Percentiles rank a stretch among this genome's conserved stretches.
Conservation (phyloP, 345 rosid genomes). For the Lagerstroemia speciosa region DNA sequence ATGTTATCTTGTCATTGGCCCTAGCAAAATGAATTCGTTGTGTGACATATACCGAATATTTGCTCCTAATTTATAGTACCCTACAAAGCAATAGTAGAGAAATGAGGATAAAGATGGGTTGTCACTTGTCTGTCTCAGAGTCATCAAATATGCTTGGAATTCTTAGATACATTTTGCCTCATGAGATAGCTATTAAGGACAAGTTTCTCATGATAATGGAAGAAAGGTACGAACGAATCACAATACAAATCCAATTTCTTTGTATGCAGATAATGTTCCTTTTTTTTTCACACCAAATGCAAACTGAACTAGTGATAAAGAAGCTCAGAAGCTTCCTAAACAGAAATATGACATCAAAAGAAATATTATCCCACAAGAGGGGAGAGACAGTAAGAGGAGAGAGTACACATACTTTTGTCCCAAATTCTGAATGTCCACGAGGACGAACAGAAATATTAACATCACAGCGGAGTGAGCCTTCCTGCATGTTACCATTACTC, state of each 20-base stretch:
- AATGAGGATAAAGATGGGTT: neutral
- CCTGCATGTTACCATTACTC: conserved; percentile 91
- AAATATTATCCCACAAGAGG: neutral
- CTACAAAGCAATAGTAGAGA: neutral
- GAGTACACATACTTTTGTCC: conserved; percentile 63
- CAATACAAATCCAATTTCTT: neutral
- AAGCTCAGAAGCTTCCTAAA: neutral
- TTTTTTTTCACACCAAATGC: too few relatives aligned
- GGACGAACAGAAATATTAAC: conserved; percentile 96
- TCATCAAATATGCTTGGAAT: neutral
- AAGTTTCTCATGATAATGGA: neutral
- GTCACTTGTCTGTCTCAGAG: neutral
- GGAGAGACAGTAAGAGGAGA: neutral
- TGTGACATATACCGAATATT: too few relatives aligned
- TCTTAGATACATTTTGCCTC: neutral
- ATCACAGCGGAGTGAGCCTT: conserved; percentile 93
- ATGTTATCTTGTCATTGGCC: too few relatives aligned
- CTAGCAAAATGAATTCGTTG: too few relatives aligned
- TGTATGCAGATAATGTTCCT: neutral
- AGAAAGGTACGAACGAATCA: neutral
- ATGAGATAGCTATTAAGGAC: neutral
- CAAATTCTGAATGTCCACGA: conserved; percentile 62
- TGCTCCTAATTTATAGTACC: too few relatives aligned
- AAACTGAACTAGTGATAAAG: neutral
- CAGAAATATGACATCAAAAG: neutral